Percentiles rank a stretch among this genome's conserved stretches.
Evolutionary conservation across 2,329 filamentous ascomycete genomes (phyloP).

Genomic region (Parafenestella ontariensis): DNA sequence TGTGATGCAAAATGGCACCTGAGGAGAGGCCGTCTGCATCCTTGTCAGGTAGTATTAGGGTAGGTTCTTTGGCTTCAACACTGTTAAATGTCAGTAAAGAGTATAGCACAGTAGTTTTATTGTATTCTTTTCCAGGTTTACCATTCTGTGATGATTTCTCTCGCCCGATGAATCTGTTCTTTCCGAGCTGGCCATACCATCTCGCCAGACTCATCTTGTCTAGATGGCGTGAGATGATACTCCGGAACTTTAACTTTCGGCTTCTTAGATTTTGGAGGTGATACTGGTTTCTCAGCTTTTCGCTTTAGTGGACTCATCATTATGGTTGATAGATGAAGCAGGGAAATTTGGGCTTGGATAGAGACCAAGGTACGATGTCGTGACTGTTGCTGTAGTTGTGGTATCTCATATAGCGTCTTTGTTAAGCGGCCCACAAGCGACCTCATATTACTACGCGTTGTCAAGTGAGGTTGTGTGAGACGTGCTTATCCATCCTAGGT

Average conservation of each 20-base stretch:
- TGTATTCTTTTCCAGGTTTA: slow-evolving; percentile 36
- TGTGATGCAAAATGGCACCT: slow-evolving; percentile 68
- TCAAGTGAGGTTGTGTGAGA: neutral
- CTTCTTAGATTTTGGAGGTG: slow-evolving; percentile 31
- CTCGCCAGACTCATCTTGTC: slow-evolving; percentile 49
- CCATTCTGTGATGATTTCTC: slow-evolving; percentile 66
- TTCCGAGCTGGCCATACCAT: slow-evolving; percentile 68
- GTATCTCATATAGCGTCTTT: neutral
- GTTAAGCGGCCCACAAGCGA: neutral
- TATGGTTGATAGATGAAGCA: slow-evolving; percentile 15
- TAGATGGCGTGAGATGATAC: slow-evolving; percentile 39
- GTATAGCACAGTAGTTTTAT: neutral
- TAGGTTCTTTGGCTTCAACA: slow-evolving; percentile 58
- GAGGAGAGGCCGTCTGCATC: slow-evolving; percentile 72
- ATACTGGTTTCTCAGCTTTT: slow-evolving; percentile 29
- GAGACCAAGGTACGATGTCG: neutral
- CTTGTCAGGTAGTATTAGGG: slow-evolving; percentile 71
- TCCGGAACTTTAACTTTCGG: slow-evolving; percentile 36
- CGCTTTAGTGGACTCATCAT: slow-evolving; percentile 39
- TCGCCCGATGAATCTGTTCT: slow-evolving; percentile 62
- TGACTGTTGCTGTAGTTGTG: neutral
- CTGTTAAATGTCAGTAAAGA: slow-evolving; percentile 45
- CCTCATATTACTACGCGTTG: neutral
- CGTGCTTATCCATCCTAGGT: neutral
- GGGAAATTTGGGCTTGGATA: neutral